Evolutionary conservation across 2,329 filamentous ascomycete genomes (phyloP).

Genomic region (Fusarium torulosum): DNA sequence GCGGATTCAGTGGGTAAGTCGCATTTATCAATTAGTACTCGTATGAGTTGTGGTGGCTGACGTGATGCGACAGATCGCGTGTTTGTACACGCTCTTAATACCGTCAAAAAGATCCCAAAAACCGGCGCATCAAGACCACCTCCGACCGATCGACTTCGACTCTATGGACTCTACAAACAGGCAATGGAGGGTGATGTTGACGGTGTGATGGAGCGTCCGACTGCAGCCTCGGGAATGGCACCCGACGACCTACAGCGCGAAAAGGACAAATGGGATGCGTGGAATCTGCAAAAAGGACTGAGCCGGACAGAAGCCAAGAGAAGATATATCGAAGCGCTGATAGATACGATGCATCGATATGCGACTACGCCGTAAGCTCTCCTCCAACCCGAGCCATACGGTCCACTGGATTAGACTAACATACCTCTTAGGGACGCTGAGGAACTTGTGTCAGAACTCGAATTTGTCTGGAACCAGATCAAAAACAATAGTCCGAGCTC

Average conservation of each 20-base stretch:
- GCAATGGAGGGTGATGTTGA: conserved; percentile 98
- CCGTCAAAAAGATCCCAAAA: conserved; percentile 96
- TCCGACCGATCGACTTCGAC: conserved; percentile 83
- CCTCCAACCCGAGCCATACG: background rate
- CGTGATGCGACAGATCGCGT: conserved; percentile 79
- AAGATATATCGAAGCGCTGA: conserved; percentile 91
- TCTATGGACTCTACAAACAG: conserved; percentile 99
- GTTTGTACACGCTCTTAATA: conserved; percentile 98
- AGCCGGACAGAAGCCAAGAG: conserved; percentile 93
- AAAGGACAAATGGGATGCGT: conserved; percentile 88
- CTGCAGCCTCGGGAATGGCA: conserved; percentile 60
- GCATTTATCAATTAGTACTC: background rate
- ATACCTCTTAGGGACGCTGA: conserved; percentile 73
- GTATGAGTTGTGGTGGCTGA: conserved; percentile 29
- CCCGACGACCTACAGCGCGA: conserved; percentile 69
- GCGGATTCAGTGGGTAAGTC: conserved; percentile 51
- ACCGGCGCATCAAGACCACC: conserved; percentile 92
- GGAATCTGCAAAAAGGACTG: conserved; percentile 87
- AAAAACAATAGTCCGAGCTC: conserved; percentile 83
- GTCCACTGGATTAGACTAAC: conserved; percentile 37
- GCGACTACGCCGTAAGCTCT: conserved; percentile 80
- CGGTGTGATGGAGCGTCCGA: conserved; percentile 89
- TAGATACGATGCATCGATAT: conserved; percentile 97
- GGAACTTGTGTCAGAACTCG: conserved; percentile 92
- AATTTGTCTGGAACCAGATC: conserved; percentile 99